Evolutionary conservation across 495 filamentous ascomycete species (phyloP).

Genomic region (Penicillium paradoxum): DNA sequence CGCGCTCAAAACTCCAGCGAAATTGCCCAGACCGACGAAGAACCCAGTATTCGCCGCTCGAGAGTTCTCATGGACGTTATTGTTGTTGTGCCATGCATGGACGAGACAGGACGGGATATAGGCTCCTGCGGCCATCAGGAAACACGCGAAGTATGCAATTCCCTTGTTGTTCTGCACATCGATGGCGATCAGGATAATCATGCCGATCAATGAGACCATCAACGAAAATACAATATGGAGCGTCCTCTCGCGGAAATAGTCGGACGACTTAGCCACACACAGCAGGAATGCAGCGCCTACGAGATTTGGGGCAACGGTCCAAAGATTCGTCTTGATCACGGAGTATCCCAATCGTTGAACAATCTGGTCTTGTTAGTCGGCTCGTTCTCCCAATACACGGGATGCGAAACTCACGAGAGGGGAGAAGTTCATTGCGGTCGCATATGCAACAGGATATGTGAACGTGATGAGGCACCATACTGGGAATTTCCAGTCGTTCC

Average conservation of each 20-base stretch:
- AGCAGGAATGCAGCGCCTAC: constrained; percentile 62
- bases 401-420: not conserved
- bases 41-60: constrained; percentile 63
- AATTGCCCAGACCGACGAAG: constrained; percentile 65
- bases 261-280: constrained; percentile 59
- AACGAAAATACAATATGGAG: constrained; percentile 67
- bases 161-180: constrained; percentile 47
- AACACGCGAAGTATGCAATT: constrained; percentile 68
- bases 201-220: constrained; percentile 63
- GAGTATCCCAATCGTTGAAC: constrained; percentile 55
- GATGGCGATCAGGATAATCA: constrained; percentile 65
- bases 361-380: constrained; percentile 31
- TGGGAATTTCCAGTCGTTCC: constrained; percentile 33
- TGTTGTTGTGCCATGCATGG: constrained; percentile 68
- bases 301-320: constrained; percentile 66
- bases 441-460: constrained; percentile 34
- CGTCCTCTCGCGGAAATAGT: constrained; percentile 58
- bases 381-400: not conserved
- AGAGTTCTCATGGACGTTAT: constrained; percentile 65
- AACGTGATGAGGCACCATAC: constrained; percentile 32
- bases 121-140: constrained; percentile 66
- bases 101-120: constrained; percentile 38
- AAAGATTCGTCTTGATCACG: constrained; percentile 66
- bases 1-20: constrained; percentile 67
- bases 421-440: constrained; percentile 29